These are phyloP conservation scores for Moesziomyces globuligerus DNA, from an alignment of 1,284 basidiomycete species.

Conservation along the genomic window DNA sequence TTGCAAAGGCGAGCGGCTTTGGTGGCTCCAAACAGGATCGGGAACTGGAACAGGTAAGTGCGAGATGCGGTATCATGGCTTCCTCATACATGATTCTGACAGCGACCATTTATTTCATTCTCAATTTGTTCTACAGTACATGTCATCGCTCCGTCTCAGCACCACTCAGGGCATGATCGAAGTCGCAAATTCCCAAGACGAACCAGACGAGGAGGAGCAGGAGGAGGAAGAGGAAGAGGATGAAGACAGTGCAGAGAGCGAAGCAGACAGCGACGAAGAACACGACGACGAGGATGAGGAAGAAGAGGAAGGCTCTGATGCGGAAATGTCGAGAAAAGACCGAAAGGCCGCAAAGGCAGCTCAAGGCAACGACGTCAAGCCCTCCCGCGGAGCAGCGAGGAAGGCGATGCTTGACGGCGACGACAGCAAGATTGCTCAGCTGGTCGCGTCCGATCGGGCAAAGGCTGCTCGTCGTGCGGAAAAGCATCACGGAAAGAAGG, in stretches of 20 bases:
- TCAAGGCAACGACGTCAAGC: conserved; percentile 73
- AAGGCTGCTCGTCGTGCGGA: conserved; percentile 34
- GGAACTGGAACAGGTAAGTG: conserved; percentile 53
- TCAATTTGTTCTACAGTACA: conserved; percentile 25
- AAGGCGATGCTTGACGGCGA: conserved; percentile 28
- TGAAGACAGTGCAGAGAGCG: conserved; percentile 7
- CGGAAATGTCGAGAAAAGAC: conserved; percentile 1
- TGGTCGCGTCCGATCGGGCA: conserved; percentile 54
- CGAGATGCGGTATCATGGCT: no score
- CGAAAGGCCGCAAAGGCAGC: conserved; percentile 70
- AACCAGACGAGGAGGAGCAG: conserved; percentile 14
- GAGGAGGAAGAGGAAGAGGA: conserved; percentile 32
- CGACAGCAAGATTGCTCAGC: conserved; percentile 40
- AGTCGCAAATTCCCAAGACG: conserved; percentile 26
- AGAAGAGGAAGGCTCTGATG: conserved; percentile 76
- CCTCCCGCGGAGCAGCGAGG: conserved; percentile 39
- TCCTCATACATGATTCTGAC: no score
- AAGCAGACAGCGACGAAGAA: conserved; percentile 81
- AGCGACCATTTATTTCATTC: not conserved
- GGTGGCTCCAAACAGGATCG: conserved; percentile 48
- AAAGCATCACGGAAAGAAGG: conserved; percentile 55
- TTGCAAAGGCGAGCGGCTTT: conserved; percentile 62
- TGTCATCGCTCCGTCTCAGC: conserved; percentile 45
- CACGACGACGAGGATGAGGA: conserved; percentile 71
- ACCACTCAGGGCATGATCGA: conserved; percentile 42